Base-by-base conservation (phyloP, 2,329 filamentous ascomycete genomes). In the Claviceps sp. region DNA sequence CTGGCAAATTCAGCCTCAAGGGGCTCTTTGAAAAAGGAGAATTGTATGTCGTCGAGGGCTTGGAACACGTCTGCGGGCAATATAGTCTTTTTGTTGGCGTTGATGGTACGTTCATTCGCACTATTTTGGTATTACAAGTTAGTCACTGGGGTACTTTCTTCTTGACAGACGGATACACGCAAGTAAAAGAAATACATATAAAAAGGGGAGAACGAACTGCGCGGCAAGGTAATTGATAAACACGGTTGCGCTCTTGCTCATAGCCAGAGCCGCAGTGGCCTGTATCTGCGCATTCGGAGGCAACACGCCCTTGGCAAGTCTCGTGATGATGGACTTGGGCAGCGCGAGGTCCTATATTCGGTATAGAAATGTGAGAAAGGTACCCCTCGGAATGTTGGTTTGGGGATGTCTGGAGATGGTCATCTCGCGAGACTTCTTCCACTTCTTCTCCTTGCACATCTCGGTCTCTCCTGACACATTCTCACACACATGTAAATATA, bases 241-340 rank as follows among this genome's bases (percentile, higher is more conserved):
- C 0, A 93, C 82, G 1, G 85, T 90, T 7, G 87, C 84, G 66
- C 85, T 86, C 69, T 90, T 90, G 58, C 80, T 85, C 71, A 93
- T 77, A 9, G 87, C 87, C 49, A 88, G 69, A 51, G 90, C 78
- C 43, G 87, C 87, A 70, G 89, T 89, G 62, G 83, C 87, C 65
- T 91, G 86, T 48, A 91, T 87, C 67, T 89, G 85, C 5, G 87
- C 90, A 63, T 89, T 89, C 5, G 85, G 76, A 1, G 87, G 87
- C 5, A 93, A 72, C 5, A 88, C 85, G 42, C 85, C 84, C 70
- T 91, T 91, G 42, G 86, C 85, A 37, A 93, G 75, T 51, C 87
- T 77, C 50, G 85, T 85, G 58, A 91, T 83, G 68, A 91, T 89
- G 6, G 85, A 89, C 63, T 87, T 89, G 36, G 87, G 87, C 14